Conservation (phyloP, 441 rosid genomes). For the Breynia disticha region DNA sequence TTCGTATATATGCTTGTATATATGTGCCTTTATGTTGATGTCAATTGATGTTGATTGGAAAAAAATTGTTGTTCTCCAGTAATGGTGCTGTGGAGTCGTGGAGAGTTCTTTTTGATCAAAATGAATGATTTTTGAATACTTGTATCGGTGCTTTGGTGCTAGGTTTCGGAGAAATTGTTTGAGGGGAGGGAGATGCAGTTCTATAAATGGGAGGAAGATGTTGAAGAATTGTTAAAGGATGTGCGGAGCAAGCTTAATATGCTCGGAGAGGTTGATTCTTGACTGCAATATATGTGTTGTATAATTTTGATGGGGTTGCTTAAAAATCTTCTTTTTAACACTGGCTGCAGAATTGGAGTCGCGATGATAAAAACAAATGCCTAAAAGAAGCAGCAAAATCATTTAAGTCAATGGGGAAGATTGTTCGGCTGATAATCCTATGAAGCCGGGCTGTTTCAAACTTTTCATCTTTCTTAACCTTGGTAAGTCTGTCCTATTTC, state of each 20-base stretch:
- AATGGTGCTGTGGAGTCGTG: too few species aligned
- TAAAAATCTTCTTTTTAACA: not conserved
- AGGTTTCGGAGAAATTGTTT: constrained; percentile 66
- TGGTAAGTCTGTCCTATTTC: constrained; percentile 9
- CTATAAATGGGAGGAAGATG: constrained; percentile 56
- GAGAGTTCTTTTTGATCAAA: too few species aligned
- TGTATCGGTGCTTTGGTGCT: constrained; percentile 7
- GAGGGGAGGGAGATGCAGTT: constrained; percentile 65
- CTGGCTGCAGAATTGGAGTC: constrained; percentile 61
- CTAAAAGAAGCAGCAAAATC: constrained; percentile 71
- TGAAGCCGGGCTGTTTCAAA: constrained; percentile 12
- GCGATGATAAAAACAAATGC: constrained; percentile 72
- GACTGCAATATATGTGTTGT: constrained; percentile 9
- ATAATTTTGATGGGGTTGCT: not conserved
- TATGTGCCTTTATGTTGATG: too few species aligned
- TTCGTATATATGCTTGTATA: too few species aligned
- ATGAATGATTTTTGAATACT: not conserved
- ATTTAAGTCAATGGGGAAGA: constrained; percentile 66
- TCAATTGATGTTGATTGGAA: too few species aligned
- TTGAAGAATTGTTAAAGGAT: constrained; percentile 42
- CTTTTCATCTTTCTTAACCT: not conserved
- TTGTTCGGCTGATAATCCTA: constrained; percentile 61
- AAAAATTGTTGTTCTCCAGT: too few species aligned
- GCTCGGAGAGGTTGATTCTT: constrained; percentile 61
- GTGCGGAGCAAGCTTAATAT: constrained; percentile 67